phyloP scores from a whole-genome alignment of 169 alveolate genomes.

The Amoebophrya sp. region DNA sequence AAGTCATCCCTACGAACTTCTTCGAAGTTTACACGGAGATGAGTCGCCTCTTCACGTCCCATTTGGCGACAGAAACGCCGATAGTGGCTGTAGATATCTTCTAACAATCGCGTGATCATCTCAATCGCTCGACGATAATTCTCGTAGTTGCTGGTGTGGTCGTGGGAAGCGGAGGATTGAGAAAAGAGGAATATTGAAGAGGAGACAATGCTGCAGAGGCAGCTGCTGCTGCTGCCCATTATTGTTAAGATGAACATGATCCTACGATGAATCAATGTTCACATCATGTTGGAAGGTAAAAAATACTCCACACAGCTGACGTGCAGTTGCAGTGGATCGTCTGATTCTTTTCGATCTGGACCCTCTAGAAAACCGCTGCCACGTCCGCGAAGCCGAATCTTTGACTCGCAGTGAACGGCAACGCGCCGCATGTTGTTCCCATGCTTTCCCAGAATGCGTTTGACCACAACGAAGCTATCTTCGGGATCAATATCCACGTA shows the following conservation, averaged over 20 bases:
- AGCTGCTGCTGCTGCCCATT: too few species aligned
- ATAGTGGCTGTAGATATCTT: background rate
- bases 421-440: constrained; percentile 87
- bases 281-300: background rate
- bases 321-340: constrained; percentile 85
- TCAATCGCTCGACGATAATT: background rate
- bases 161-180: too few species aligned
- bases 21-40: too few species aligned
- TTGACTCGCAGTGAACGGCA: constrained; percentile 63
- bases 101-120: background rate
- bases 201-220: background rate
- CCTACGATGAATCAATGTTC: background rate
- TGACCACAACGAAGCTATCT: constrained; percentile 80
- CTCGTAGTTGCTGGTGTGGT: background rate
- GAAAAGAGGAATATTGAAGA: background rate
- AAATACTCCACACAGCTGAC: constrained; percentile 72
- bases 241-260: background rate
- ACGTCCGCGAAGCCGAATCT: constrained; percentile 81
- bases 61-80: background rate
- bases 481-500: constrained; percentile 66
- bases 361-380: constrained; percentile 92
- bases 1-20: too few species aligned
- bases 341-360: constrained; percentile 72
- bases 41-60: too few species aligned
- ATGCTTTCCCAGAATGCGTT: constrained; percentile 76